Evolutionary conservation across 1,284 basidiomycete genomes (phyloP), one percentile per base, ranked within the genome.

Genomic region (Grifola frondosa): DNA sequence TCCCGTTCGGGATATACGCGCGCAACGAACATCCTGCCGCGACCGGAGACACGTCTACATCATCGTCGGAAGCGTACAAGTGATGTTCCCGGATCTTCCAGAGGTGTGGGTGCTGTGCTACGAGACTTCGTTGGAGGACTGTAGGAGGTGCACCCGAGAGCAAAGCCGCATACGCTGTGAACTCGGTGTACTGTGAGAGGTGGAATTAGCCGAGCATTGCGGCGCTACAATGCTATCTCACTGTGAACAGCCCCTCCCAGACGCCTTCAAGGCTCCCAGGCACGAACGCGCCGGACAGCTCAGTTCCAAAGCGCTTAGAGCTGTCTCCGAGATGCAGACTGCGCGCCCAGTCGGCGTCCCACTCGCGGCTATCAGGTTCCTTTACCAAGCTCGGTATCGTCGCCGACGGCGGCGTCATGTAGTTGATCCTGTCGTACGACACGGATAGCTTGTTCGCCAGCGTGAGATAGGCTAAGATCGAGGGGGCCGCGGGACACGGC

Each of bases 231-330:
- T 13, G 17, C 13, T n/a, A 12, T 26, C 78, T 50, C 54, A 86
- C 85, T 8, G 78, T 82, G 54, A 89, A 89, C 19, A 79, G 59
- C 1, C 86, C 86, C 61, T 89, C 86, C 86, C 86, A 89, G 12
- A 79, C 66, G 5, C 86, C 87, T 49, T 87, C 80, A 34, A 87
- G 60, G 45, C 81, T 86, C 33, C 85, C 84, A 2, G 79, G 75
- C 22, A 61, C 66, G 53, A 82, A 84, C 20, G 73, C 69, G 11
- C 68, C 64, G 6, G 71, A 67, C 19, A 73, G 54, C 7, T 62
- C 43, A 23, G 57, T 61, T 32, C 59, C 59, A 24, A 59, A 62
- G 43, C 47, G 60, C 33, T 46, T 60, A 44, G 46, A 68, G 12
- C 46, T 46, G 15, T 59, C 69, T 0, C 53, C 59, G 5, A 76